A percentile compares a stretch with the other conserved stretches of the same genome.
Evolutionary conservation across 78 protist genomes (phyloP).

Genomic region (Isochrysis galbana): DNA sequence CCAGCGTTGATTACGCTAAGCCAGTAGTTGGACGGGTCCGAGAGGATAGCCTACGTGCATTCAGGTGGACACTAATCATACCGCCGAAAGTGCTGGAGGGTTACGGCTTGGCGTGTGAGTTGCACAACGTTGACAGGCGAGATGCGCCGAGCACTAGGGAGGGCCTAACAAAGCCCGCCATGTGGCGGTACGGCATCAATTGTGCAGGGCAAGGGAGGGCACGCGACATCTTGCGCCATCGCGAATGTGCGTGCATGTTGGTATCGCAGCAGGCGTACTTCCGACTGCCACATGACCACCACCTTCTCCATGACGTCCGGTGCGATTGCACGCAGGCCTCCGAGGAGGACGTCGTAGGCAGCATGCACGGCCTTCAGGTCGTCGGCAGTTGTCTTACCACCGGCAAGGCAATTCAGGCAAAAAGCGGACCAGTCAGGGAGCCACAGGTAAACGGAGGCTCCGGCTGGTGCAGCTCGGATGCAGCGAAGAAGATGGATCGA

Average conservation of each 20-base stretch:
- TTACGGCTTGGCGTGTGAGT: too few relatives aligned
- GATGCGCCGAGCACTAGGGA: too few relatives aligned
- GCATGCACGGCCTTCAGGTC: neutral
- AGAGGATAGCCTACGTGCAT: neutral
- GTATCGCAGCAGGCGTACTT: too few relatives aligned
- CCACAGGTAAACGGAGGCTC: neutral
- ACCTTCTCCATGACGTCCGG: neutral
- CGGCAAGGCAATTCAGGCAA: neutral
- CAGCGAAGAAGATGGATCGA: neutral
- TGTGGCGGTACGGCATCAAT: too few relatives aligned
- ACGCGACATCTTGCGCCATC: too few relatives aligned
- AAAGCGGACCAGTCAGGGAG: constrained; percentile 44
- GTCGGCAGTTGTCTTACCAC: constrained; percentile 3
- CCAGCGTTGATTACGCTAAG: constrained; percentile 38
- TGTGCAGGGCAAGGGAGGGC: too few relatives aligned
- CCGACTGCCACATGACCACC: neutral
- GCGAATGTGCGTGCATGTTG: too few relatives aligned
- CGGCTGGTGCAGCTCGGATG: neutral
- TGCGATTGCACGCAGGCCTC: neutral
- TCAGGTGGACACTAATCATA: too few relatives aligned
- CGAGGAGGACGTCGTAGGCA: neutral
- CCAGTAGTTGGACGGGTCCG: constrained; percentile 30
- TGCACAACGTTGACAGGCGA: too few relatives aligned
- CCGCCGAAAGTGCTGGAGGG: too few relatives aligned
- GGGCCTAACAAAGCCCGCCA: too few relatives aligned